phyloP scores from a whole-genome alignment of 129 eudicot species.

The Arctium lappa region DNA sequence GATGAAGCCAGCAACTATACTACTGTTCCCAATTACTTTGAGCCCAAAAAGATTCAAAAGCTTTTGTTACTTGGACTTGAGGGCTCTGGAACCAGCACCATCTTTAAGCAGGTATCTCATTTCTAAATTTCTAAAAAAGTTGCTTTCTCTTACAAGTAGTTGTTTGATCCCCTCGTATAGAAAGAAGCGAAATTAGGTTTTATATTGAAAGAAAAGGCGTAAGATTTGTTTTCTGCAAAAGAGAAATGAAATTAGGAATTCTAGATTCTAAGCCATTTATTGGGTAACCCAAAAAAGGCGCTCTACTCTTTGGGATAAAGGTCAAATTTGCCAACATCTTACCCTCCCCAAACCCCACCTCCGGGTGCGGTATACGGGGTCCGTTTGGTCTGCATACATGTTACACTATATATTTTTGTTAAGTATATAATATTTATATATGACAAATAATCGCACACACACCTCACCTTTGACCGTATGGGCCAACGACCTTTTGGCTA shows the following conservation, averaged over 20 bases:
- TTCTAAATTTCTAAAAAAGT: neutral
- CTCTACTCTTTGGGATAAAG: neutral
- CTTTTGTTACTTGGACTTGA: slow-evolving; percentile 87
- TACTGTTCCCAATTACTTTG: slow-evolving; percentile 72
- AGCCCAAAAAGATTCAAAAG: slow-evolving; percentile 75
- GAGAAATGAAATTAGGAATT: neutral
- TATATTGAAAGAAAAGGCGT: neutral
- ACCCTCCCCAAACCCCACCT: neutral
- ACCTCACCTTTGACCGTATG: neutral
- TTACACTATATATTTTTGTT: neutral
- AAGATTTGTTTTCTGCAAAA: neutral
- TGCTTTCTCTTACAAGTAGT: neutral
- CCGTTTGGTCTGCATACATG: neutral
- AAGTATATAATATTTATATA: too few species aligned
- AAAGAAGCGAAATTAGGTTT: neutral
- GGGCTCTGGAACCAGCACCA: slow-evolving; percentile 97
- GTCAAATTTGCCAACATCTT: neutral
- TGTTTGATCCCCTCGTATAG: neutral
- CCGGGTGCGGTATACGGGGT: neutral
- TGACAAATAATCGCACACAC: neutral
- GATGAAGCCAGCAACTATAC: slow-evolving; percentile 82
- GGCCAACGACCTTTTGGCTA: neutral
- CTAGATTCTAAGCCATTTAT: neutral
- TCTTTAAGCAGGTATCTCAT: slow-evolving; percentile 88
- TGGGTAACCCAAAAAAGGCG: neutral